A percentile compares a stretch with the other conserved stretches of the same genome.
These are phyloP conservation scores for Pythium scleroteichum DNA, from an alignment of 352 stramenopile genomes.

Conservation along the genomic window DNA sequence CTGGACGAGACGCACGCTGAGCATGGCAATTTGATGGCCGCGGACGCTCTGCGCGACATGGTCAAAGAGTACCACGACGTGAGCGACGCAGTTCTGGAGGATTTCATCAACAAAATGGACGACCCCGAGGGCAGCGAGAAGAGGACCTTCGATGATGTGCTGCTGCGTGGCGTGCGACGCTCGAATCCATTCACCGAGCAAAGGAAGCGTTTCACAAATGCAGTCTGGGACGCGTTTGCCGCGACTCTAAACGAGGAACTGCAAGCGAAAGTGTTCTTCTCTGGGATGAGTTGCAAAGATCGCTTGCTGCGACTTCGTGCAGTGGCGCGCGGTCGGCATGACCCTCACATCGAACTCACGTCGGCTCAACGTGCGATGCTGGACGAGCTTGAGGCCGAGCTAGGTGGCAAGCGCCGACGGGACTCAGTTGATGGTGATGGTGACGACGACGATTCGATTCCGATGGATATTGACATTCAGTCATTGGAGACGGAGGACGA, in stretches of 20 bases:
- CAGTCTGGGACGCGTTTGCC: conserved; percentile 6
- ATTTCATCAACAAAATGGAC: conserved; percentile 1
- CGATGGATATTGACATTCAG: conserved; percentile 5
- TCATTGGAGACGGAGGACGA: conserved; percentile 14
- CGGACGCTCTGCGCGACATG: neutral
- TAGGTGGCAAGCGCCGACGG: neutral
- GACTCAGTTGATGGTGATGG: neutral
- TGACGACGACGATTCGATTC: neutral
- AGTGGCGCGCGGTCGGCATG: conserved; percentile 5
- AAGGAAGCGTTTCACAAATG: neutral
- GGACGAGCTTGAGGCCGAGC: neutral
- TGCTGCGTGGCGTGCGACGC: conserved; percentile 1
- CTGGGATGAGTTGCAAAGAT: conserved; percentile 13
- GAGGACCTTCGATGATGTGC: conserved; percentile 14
- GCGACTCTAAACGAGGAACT: conserved; percentile 4
- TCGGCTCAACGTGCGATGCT: conserved; percentile 6
- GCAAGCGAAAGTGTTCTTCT: conserved; percentile 9
- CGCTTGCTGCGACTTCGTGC: conserved; percentile 4
- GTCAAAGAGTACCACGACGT: conserved; percentile 5
- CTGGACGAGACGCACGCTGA: conserved; percentile 3
- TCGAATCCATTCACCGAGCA: neutral
- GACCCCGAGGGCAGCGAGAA: too few species aligned
- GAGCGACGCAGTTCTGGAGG: conserved; percentile 5
- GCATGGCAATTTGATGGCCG: conserved; percentile 1
- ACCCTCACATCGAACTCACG: conserved; percentile 4